phyloP scores from a whole-genome alignment of 2,329 filamentous ascomycete genomes.

The Colletotrichum euphorbiae region DNA sequence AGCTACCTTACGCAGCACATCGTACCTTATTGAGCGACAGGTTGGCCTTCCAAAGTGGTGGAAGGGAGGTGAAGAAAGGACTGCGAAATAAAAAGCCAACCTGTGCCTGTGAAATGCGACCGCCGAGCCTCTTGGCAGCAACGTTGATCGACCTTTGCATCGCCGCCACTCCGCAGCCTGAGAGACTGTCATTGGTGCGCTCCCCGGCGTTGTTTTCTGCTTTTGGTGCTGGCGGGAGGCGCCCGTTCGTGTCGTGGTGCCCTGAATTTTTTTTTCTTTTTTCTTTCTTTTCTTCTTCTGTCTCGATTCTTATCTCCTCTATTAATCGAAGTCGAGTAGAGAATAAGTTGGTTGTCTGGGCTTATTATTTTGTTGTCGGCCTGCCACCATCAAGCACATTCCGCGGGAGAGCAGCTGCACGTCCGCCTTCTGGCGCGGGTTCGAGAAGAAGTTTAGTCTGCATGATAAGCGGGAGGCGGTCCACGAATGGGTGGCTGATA shows the following conservation, averaged over 20 bases:
- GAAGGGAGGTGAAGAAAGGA: conserved; percentile 5
- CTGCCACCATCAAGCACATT: not conserved
- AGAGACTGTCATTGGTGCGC: conserved; percentile 26
- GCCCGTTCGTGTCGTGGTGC: conserved; percentile 14
- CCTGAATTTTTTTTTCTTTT: not conserved
- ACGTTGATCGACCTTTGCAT: conserved; percentile 41
- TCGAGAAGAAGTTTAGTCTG: conserved; percentile 35
- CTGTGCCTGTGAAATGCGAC: conserved; percentile 17
- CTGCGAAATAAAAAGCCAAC: conserved; percentile 2
- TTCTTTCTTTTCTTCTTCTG: not conserved
- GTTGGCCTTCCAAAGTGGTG: not conserved
- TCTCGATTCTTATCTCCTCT: too few relatives aligned
- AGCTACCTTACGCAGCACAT: too few relatives aligned
- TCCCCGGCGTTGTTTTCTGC: conserved; percentile 23
- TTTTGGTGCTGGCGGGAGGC: conserved; percentile 29
- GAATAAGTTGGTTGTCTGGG: not conserved
- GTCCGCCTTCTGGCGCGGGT: conserved; percentile 36
- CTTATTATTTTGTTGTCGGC: not conserved
- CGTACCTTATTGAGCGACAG: not conserved
- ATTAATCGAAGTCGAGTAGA: not conserved
- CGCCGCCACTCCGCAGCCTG: conserved; percentile 18
- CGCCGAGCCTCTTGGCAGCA: conserved; percentile 33
- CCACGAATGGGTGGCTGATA: conserved; percentile 18
- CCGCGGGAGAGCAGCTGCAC: conserved; percentile 14
- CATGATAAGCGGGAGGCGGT: conserved; percentile 13